Evolutionary conservation across 2,329 filamentous ascomycete species (phyloP).

Genomic region (Pseudopithomyces chartarum): DNA sequence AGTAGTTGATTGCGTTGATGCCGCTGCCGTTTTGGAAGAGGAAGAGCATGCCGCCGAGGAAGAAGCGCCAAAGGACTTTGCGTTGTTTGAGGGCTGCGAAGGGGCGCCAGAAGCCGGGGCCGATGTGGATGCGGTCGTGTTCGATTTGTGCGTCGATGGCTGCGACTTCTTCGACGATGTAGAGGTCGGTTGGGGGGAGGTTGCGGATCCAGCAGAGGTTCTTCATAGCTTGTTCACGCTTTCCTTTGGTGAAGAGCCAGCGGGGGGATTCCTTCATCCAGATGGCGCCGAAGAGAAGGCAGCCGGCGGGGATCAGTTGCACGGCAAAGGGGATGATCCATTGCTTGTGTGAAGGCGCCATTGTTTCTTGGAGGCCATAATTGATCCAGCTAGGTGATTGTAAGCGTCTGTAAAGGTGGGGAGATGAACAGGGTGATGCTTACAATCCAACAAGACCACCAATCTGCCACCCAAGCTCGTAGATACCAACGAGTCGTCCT

Average conservation of each 20-base stretch:
- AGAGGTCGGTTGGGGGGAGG: constrained; percentile 61
- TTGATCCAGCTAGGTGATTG: constrained; percentile 40
- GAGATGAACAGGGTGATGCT: constrained; percentile 47
- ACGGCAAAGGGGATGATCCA: constrained; percentile 62
- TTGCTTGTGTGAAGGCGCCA: constrained; percentile 50
- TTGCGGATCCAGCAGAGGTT: constrained; percentile 68
- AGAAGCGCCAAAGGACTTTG: constrained; percentile 71
- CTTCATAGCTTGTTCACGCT: constrained; percentile 47
- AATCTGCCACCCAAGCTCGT: constrained; percentile 56
- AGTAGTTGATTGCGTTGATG: constrained; percentile 78
- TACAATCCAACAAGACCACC: constrained; percentile 35
- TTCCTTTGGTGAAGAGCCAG: constrained; percentile 51
- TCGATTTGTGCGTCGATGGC: constrained; percentile 74
- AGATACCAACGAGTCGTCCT: constrained; percentile 60
- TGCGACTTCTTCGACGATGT: constrained; percentile 74
- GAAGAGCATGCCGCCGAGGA: constrained; percentile 75
- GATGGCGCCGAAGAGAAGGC: constrained; percentile 55
- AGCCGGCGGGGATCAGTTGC: constrained; percentile 69
- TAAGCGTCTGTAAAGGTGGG: constrained; percentile 36
- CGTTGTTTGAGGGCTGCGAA: constrained; percentile 42
- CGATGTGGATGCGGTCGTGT: constrained; percentile 65
- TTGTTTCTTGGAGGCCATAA: constrained; percentile 51
- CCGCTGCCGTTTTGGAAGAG: constrained; percentile 78
- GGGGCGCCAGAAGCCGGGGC: constrained; percentile 72
- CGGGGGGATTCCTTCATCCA: constrained; percentile 53